phyloP scores from a whole-genome alignment of 306 rosid genomes.

The Parietaria judaica region DNA sequence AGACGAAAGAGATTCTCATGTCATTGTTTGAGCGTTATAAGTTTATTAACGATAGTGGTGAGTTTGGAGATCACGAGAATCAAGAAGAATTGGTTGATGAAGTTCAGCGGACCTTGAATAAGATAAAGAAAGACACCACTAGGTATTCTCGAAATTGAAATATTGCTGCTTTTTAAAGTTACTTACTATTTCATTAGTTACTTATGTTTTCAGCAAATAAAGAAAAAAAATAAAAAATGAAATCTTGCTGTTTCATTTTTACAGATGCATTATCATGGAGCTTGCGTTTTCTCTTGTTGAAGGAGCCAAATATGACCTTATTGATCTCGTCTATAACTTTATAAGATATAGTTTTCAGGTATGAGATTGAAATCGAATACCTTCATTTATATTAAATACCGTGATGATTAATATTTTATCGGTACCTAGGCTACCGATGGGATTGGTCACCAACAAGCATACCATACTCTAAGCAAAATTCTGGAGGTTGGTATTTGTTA shows the following conservation, averaged over 20 bases:
- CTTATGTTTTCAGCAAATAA: not conserved
- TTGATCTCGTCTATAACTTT: slow-evolving; percentile 56
- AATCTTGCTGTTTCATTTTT: slow-evolving; percentile 6
- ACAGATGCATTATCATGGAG: slow-evolving; percentile 61
- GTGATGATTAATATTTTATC: slow-evolving; percentile 14
- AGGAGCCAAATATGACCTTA: slow-evolving; percentile 65
- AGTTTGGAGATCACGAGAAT: slow-evolving; percentile 29
- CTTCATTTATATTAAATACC: slow-evolving; percentile 5
- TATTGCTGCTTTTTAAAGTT: no score
- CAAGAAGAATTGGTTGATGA: slow-evolving; percentile 17
- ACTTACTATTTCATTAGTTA: no score
- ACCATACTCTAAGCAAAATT: slow-evolving; percentile 61
- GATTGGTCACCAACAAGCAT: slow-evolving; percentile 47
- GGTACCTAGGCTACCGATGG: slow-evolving; percentile 44
- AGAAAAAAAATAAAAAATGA: not conserved
- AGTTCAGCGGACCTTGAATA: slow-evolving; percentile 28
- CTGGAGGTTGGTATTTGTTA: slow-evolving; percentile 45
- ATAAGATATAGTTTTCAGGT: slow-evolving; percentile 57
- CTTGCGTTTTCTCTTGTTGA: slow-evolving; percentile 63
- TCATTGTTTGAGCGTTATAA: slow-evolving; percentile 50
- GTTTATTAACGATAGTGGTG: slow-evolving; percentile 33
- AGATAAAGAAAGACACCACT: slow-evolving; percentile 36
- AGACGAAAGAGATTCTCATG: slow-evolving; percentile 38
- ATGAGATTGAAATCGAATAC: slow-evolving; percentile 16
- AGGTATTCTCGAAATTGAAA: slow-evolving; percentile 30